Conservation (phyloP, 1,139 yeast species). For the Nakaseomyces nivariensis region DNA sequence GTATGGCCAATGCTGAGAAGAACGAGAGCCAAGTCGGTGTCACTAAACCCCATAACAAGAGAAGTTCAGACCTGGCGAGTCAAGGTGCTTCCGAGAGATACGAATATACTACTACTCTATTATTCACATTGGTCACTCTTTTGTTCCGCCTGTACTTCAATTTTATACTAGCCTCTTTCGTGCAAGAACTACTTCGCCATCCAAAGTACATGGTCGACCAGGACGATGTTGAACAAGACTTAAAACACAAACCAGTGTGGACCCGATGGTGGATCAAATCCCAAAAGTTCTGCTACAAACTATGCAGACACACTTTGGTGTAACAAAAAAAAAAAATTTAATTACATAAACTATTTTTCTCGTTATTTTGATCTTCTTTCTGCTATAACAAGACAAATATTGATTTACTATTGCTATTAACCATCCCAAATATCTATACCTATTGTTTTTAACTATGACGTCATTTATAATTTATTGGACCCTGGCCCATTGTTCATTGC, state of each 20-base stretch:
- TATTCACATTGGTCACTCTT: constrained; percentile 46
- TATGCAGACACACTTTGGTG: constrained; percentile 16
- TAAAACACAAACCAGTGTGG: constrained; percentile 27
- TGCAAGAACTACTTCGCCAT: constrained; percentile 33
- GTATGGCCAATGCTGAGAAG: constrained; percentile 27
- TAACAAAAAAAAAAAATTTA: neutral
- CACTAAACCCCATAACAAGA: neutral
- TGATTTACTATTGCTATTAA: neutral
- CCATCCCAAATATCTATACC: neutral
- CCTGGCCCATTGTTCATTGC: too few relatives aligned
- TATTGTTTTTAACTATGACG: neutral
- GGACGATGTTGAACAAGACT: constrained; percentile 30
- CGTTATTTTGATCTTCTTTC: too few relatives aligned
- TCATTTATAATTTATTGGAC: too few relatives aligned
- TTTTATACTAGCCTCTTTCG: constrained; percentile 49
- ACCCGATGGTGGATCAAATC: constrained; percentile 26
- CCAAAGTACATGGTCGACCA: constrained; percentile 29
- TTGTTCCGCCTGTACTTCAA: constrained; percentile 56
- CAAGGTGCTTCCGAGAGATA: constrained; percentile 63
- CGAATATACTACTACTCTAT: constrained; percentile 60
- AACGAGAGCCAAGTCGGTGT: neutral
- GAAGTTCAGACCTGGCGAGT: constrained; percentile 24
- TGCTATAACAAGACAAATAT: too few relatives aligned
- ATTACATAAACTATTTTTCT: too few relatives aligned
- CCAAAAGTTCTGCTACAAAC: constrained; percentile 24